Evolutionary conservation across 1,139 yeast genomes (phyloP).

Genomic region (Saccharomyces hybrid): DNA sequence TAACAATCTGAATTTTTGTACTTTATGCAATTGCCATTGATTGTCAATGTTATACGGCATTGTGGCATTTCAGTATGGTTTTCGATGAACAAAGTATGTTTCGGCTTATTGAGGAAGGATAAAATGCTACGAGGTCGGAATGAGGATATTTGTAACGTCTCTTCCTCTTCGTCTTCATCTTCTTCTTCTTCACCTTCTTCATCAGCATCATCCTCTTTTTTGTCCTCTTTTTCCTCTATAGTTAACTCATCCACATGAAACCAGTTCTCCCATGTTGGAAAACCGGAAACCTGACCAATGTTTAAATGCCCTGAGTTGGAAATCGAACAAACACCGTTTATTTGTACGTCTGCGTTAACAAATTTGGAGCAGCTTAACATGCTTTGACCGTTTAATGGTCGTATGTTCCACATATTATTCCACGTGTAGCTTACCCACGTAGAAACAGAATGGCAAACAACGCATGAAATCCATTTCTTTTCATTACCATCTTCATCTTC

Average conservation of each 20-base stretch:
- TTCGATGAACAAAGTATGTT: neutral
- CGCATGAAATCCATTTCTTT: conserved; percentile 9
- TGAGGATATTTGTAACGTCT: neutral
- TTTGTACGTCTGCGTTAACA: conserved; percentile 16
- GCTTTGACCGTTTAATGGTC: conserved; percentile 15
- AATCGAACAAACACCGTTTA: conserved; percentile 27
- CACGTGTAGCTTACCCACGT: conserved; percentile 27
- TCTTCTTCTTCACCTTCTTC: conserved; percentile 8
- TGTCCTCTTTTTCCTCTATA: conserved; percentile 5
- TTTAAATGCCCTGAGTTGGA: conserved; percentile 22
- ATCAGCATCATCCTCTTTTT: conserved; percentile 13
- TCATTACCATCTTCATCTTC: conserved; percentile 7
- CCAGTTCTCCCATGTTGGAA: conserved; percentile 19
- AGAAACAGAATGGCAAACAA: conserved; percentile 18
- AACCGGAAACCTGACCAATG: conserved; percentile 23
- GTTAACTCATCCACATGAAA: conserved; percentile 12
- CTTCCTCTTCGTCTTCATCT: conserved; percentile 10
- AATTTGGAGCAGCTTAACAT: conserved; percentile 16
- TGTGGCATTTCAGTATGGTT: neutral
- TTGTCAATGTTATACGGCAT: neutral
- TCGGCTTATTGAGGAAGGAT: conserved; percentile 1
- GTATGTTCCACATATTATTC: conserved; percentile 13
- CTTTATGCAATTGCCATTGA: conserved; percentile 1
- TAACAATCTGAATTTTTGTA: neutral
- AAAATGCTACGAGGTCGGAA: conserved; percentile 3